Conservation (phyloP, 345 rosid genomes). For the Lagerstroemia speciosa region DNA sequence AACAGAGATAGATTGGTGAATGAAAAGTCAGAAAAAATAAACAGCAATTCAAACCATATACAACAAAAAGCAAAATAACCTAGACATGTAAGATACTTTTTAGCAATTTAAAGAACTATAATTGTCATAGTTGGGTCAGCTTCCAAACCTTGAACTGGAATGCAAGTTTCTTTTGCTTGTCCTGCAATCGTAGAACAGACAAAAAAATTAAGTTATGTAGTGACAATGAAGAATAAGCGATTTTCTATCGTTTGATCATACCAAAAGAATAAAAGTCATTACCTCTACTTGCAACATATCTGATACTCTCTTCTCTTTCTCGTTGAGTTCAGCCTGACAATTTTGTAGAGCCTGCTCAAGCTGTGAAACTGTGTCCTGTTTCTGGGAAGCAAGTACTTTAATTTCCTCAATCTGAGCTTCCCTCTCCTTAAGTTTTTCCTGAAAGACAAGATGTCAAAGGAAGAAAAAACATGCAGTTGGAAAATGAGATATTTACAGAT, state of each 20-base stretch:
- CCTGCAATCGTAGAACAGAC: conserved; percentile 13
- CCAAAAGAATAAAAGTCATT: conserved; percentile 2
- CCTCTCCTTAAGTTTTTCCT: conserved; percentile 64
- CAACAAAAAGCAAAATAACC: background rate
- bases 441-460: conserved; percentile 4
- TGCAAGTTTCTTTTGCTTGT: conserved; percentile 42
- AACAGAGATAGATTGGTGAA: background rate
- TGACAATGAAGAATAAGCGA: background rate
- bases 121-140: too few relatives aligned
- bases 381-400: conserved; percentile 33
- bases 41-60: background rate
- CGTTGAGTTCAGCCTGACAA: conserved; percentile 48
- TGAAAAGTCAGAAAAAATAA: background rate
- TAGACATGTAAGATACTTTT: background rate
- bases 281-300: conserved; percentile 67
- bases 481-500: background rate
- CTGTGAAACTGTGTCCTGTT: conserved; percentile 45
- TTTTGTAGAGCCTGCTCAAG: conserved; percentile 68
- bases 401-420: conserved; percentile 55
- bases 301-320: conserved; percentile 52
- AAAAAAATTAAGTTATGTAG: background rate
- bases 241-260: background rate
- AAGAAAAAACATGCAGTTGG: background rate
- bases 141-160: conserved; percentile 38
- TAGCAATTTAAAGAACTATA: background rate